Evolutionary conservation across 140 eudicot genomes (phyloP).

Genomic region (Flaveria floridana): DNA sequence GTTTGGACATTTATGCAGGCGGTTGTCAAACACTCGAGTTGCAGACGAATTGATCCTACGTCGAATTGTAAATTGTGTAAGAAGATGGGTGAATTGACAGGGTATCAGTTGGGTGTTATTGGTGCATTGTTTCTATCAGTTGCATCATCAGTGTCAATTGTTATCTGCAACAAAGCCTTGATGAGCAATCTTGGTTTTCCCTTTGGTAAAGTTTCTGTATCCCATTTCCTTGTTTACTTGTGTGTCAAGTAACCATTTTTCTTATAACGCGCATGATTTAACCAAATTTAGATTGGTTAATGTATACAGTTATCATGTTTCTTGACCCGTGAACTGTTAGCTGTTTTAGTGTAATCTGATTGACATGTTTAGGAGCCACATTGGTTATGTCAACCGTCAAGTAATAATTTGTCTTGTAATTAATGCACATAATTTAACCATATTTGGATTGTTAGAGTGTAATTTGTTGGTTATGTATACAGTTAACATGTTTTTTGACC

Average conservation of each 20-base stretch:
- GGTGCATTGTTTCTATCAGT: slow-evolving; percentile 93
- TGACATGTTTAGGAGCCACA: too few relatives aligned
- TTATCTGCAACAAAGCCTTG: slow-evolving; percentile 92
- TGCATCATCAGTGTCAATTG: slow-evolving; percentile 94
- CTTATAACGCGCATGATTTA: neutral
- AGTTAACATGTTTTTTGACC: too few relatives aligned
- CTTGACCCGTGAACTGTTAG: too few relatives aligned
- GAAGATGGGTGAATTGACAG: slow-evolving; percentile 26
- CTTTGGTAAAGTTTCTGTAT: slow-evolving; percentile 55
- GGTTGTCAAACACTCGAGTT: neutral
- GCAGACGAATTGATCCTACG: too few relatives aligned
- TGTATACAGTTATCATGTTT: neutral
- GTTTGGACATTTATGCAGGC: neutral
- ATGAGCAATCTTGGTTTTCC: slow-evolving; percentile 95
- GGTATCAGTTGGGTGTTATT: slow-evolving; percentile 74
- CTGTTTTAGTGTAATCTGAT: too few relatives aligned
- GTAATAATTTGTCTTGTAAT: too few relatives aligned
- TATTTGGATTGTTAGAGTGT: too few relatives aligned
- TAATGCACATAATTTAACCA: too few relatives aligned
- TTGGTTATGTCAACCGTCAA: too few relatives aligned
- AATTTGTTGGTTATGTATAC: neutral
- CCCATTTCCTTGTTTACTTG: slow-evolving; percentile 17
- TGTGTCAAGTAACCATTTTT: slow-evolving; percentile 20
- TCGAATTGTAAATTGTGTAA: neutral
- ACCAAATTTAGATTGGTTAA: neutral